Percentiles rank a stretch among this genome's conserved stretches.
Evolutionary conservation across 345 rosid species (phyloP).

Genomic region (Boechera divaricarpa): DNA sequence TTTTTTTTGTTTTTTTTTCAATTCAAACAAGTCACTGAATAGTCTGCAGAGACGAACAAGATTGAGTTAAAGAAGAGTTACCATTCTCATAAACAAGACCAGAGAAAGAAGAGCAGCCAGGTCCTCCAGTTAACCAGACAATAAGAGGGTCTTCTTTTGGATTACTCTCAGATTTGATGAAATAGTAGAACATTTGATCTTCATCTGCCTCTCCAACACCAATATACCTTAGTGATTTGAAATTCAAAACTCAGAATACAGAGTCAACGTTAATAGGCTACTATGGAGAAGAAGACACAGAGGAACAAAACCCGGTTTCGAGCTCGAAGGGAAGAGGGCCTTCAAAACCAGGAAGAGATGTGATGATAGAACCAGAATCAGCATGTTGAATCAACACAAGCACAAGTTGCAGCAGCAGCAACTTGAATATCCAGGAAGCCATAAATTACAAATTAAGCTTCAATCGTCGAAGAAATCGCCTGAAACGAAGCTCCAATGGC

Average conservation of each 20-base stretch:
- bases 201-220: slow-evolving; percentile 48
- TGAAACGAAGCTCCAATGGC: no score
- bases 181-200: slow-evolving; percentile 49
- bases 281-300: background rate
- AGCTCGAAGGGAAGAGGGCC: slow-evolving; percentile 60
- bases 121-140: slow-evolving; percentile 49
- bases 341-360: slow-evolving; percentile 52
- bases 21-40: slow-evolving; percentile 7
- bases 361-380: slow-evolving; percentile 38
- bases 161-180: slow-evolving; percentile 47
- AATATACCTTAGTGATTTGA: slow-evolving; percentile 38
- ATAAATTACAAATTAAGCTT: no score
- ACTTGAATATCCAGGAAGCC: slow-evolving; percentile 7
- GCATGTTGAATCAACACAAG: slow-evolving; percentile 22
- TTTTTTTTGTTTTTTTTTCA: background rate
- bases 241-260: background rate
- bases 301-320: slow-evolving; percentile 53
- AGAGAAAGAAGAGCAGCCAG: slow-evolving; percentile 51
- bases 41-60: background rate
- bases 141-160: slow-evolving; percentile 48
- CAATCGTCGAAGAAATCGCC: no score
- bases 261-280: background rate
- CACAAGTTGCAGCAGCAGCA: slow-evolving; percentile 22
- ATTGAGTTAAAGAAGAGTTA: background rate
- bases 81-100: slow-evolving; percentile 44